Evolutionary conservation across 2,329 filamentous ascomycete species (phyloP), one percentile per base, ranked within the genome.

Genomic region (Leptosphaerulina australis): DNA sequence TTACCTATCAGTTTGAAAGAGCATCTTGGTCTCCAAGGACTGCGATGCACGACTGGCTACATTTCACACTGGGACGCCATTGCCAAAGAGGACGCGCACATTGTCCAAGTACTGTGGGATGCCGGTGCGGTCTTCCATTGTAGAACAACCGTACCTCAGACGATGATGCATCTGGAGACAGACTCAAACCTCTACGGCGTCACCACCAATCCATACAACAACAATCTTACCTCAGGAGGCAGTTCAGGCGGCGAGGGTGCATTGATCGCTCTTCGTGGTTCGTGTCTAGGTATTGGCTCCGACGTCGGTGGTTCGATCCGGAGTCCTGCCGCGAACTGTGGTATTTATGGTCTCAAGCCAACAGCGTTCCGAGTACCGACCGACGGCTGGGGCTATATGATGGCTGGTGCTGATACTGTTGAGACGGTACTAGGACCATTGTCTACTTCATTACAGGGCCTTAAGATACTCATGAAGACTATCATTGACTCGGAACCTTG

Each of bases 211-310:
- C 81, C 82, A 0, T 76, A 75, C 62, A 83, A 84, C 60, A 72
- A 70, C 1, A 74, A 69, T 1, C 63, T 84, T 18, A 80, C 80
- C 0, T 61, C 74, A 14, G 82, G 82, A 5, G 82, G 82, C 2
- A 80, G 77, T 3, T 81, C 78, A 5, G 82, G 83, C 31, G 82
- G 82, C 34, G 82, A 85, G 67, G 81, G 81, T 1, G 81, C 82
- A 0, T 65, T 84, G 3, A 47, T 83, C 10, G 81, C 76, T 1
- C 69, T 83, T 18, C 67, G 76, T 17, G 81, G 81, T 8, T 81
- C 77, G 10, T 74, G 74, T 62, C 68, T 84, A 8, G 82, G 81
- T 1, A 77, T 84, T 36, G 82, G 0, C 9, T 62, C 38, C 9
- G 58, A 61, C 26, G 53, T 58, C 4, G 58, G 55, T 17, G 58